Percentiles rank a stretch among this genome's conserved stretches.
Conservation (phyloP, 148 eudicot genomes). For the Camellia granthamiana region DNA sequence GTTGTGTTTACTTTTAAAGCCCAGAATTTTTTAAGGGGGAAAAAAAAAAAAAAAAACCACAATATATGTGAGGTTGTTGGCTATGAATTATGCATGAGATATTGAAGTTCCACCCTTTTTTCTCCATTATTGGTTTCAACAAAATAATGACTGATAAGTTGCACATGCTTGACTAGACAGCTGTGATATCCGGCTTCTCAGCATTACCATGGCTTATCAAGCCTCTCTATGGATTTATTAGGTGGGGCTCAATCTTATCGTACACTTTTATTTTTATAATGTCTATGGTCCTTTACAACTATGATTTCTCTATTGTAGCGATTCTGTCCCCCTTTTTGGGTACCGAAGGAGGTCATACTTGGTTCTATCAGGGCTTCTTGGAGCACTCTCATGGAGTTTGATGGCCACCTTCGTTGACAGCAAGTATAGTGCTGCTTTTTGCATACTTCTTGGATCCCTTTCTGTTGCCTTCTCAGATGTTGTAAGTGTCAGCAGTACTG, state of each 20-base stretch:
- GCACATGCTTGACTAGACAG: conserved; percentile 75
- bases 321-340: conserved; percentile 93
- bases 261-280: neutral
- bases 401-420: conserved; percentile 91
- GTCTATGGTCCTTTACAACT: neutral
- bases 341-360: conserved; percentile 94
- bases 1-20: neutral
- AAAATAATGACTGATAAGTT: conserved; percentile 34
- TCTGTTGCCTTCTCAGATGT: conserved; percentile 99
- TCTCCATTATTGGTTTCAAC: neutral
- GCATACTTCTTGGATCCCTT: conserved; percentile 93
- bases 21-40: neutral
- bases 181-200: conserved; percentile 89
- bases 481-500: conserved; percentile 44
- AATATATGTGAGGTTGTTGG: too few relatives aligned
- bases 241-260: conserved; percentile 37
- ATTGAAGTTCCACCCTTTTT: neutral
- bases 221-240: conserved; percentile 96
- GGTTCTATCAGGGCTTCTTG: conserved; percentile 87
- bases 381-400: conserved; percentile 93
- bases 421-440: conserved; percentile 79
- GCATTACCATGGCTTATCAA: conserved; percentile 96
- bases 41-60: too few relatives aligned
- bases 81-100: neutral
- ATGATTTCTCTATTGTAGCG: conserved; percentile 41